Percentiles rank a stretch among this genome's conserved stretches.
These are phyloP conservation scores for Komagataella pastoris DNA, from an alignment of 805 yeast genomes.

Conservation along the genomic window DNA sequence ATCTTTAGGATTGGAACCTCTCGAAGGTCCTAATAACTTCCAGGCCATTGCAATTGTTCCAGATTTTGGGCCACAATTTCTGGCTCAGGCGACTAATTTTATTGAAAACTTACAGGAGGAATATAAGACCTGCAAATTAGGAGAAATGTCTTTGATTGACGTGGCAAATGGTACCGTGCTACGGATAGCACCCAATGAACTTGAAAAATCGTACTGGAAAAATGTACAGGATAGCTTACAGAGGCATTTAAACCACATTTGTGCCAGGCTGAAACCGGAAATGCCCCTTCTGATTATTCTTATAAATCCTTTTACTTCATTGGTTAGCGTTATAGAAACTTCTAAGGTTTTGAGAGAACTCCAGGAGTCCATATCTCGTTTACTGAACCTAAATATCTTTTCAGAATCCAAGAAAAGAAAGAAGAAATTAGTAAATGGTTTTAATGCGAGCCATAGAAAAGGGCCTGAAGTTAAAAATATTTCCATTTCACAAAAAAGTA, in stretches of 20 bases:
- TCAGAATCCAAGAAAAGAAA: slow-evolving; percentile 10
- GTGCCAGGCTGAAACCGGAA: background rate
- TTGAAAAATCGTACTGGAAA: background rate
- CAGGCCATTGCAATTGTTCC: slow-evolving; percentile 32
- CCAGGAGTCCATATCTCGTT: slow-evolving; percentile 17
- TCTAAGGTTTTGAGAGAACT: slow-evolving; percentile 34
- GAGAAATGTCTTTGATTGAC: slow-evolving; percentile 14
- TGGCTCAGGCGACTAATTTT: slow-evolving; percentile 20
- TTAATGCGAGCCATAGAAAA: background rate
- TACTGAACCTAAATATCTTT: slow-evolving; percentile 3
- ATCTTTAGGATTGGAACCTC: slow-evolving; percentile 41
- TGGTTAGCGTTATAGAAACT: slow-evolving; percentile 32
- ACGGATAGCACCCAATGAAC: background rate
- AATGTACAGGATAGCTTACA: background rate
- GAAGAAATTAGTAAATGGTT: slow-evolving; percentile 5
- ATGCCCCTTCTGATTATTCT: slow-evolving; percentile 30
- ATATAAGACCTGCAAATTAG: slow-evolving; percentile 36
- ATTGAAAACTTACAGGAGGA: slow-evolving; percentile 25
- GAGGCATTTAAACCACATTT: background rate
- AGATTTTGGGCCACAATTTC: slow-evolving; percentile 11
- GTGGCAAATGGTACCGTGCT: background rate
- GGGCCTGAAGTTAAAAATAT: slow-evolving; percentile 4
- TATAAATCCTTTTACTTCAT: slow-evolving; percentile 25
- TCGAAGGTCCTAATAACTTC: slow-evolving; percentile 34
- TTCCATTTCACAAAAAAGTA: slow-evolving; percentile 19